Percentiles rank a stretch among this genome's conserved stretches.
These are phyloP conservation scores for Senna siamea DNA, from an alignment of 306 rosid species.

Conservation along the genomic window DNA sequence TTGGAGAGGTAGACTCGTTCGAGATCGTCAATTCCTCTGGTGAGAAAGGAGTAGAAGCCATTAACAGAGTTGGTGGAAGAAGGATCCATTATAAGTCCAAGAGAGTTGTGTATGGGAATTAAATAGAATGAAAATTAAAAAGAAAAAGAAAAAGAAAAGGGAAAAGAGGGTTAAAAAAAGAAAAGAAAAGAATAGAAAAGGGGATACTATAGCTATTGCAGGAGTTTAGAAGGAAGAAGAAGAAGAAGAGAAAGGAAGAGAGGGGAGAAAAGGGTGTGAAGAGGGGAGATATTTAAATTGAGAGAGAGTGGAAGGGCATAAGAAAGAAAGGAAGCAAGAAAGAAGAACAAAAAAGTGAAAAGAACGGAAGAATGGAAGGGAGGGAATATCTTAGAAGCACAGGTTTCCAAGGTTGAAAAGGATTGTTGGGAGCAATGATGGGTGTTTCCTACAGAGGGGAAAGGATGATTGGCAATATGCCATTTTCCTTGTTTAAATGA, in stretches of 20 bases:
- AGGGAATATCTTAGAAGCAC: conserved; percentile 87
- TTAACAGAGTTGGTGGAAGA: conserved; percentile 93
- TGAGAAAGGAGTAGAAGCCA: conserved; percentile 90
- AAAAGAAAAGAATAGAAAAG: background rate
- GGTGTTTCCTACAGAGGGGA: conserved; percentile 98
- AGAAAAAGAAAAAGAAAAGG: background rate
- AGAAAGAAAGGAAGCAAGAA: conserved; percentile 1
- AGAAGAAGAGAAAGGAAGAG: background rate
- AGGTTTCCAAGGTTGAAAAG: conserved; percentile 96
- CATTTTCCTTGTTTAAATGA: conserved; percentile 91
- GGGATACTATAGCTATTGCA: conserved; percentile 10
- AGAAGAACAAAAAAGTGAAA: conserved; percentile 33
- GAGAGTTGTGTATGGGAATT: background rate
- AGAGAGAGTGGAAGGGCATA: conserved; percentile 39
- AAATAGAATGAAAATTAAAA: background rate
- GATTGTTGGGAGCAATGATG: conserved; percentile 99
- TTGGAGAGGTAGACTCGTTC: conserved; percentile 76
- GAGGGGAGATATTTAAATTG: conserved; percentile 55
- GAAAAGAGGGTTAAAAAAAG: background rate
- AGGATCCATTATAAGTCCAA: conserved; percentile 68
- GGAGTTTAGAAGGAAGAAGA: conserved; percentile 43
- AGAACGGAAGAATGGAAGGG: conserved; percentile 45
- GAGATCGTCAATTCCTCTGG: conserved; percentile 94
- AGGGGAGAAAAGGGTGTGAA: conserved; percentile 24
- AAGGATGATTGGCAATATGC: conserved; percentile 98